phyloP scores from a whole-genome alignment of 2,329 filamentous ascomycete species.

The Aaosphaeria arxii region DNA sequence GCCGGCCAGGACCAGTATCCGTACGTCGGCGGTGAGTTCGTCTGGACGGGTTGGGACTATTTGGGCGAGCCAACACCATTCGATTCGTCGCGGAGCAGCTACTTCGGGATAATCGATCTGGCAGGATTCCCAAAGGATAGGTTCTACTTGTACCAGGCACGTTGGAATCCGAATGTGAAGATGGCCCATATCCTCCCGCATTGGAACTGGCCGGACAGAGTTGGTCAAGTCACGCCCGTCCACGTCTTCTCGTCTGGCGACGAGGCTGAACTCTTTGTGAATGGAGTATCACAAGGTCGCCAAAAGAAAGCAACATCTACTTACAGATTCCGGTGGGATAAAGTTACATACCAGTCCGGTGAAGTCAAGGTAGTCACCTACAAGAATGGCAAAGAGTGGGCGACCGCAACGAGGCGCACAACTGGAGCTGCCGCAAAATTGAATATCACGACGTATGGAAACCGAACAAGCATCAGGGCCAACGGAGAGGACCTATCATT shows the following conservation, averaged over 20 bases:
- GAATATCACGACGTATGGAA: conserved; percentile 36
- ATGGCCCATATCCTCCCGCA: conserved; percentile 57
- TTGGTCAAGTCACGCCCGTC: conserved; percentile 50
- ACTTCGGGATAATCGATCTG: conserved; percentile 57
- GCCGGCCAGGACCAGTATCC: conserved; percentile 45
- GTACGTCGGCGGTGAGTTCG: conserved; percentile 55
- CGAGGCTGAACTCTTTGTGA: conserved; percentile 56
- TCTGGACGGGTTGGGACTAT: conserved; percentile 54
- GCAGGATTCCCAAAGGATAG: conserved; percentile 57
- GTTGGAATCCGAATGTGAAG: conserved; percentile 49
- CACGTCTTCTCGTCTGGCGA: conserved; percentile 54
- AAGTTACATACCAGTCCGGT: conserved; percentile 49
- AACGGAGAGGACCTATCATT: conserved; percentile 48
- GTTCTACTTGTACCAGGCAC: conserved; percentile 55
- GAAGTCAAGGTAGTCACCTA: conserved; percentile 48
- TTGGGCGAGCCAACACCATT: conserved; percentile 45
- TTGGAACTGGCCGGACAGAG: conserved; percentile 55
- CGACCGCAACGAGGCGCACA: conserved; percentile 41
- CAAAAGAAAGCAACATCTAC: conserved; percentile 30
- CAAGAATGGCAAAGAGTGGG: conserved; percentile 49
- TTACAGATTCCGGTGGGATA: conserved; percentile 56
- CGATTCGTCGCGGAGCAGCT: conserved; percentile 44
- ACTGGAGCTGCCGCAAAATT: conserved; percentile 41
- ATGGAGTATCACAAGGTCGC: conserved; percentile 47
- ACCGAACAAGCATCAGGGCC: conserved; percentile 40